A percentile compares a stretch with the other conserved stretches of the same genome.
phyloP scores from a whole-genome alignment of 2,329 filamentous ascomycete species.

The Chrysoporthe austroafricana region DNA sequence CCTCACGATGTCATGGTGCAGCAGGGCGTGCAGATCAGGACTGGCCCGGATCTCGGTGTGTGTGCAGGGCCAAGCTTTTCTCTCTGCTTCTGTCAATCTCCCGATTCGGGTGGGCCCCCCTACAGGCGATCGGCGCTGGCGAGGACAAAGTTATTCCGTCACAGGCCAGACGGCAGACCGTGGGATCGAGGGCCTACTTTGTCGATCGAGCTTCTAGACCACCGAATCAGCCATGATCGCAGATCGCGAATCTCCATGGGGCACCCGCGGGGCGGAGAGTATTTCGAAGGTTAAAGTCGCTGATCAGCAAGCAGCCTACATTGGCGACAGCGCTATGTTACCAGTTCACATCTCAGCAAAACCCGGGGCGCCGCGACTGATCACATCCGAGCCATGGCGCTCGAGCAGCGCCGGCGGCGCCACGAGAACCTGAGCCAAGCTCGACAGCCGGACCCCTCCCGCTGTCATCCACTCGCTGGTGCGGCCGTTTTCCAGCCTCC shows the following conservation, averaged over 20 bases:
- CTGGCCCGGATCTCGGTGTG: not conserved
- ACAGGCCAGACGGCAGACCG: not conserved
- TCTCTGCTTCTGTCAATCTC: conserved; percentile 10
- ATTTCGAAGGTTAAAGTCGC: not conserved
- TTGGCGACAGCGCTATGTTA: not conserved
- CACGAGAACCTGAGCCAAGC: not conserved
- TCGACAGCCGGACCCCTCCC: not conserved
- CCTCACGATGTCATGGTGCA: not conserved
- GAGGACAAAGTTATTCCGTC: not conserved
- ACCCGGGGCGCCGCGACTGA: too few species aligned
- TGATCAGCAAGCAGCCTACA: not conserved
- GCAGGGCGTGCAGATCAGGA: not conserved
- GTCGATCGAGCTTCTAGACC: conserved; percentile 5
- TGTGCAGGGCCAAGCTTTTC: conserved; percentile 5
- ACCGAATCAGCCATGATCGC: not conserved
- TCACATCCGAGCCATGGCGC: too few species aligned
- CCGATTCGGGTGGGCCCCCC: conserved; percentile 1
- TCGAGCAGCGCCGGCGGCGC: not conserved
- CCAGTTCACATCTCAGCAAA: not conserved
- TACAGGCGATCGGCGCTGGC: conserved; percentile 7
- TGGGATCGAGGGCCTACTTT: not conserved
- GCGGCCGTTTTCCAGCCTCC: not conserved
- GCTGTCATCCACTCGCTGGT: conserved; percentile 6
- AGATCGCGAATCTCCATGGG: not conserved
- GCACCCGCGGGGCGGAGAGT: too few species aligned